Evolutionary conservation across 1,284 basidiomycete genomes (phyloP).

Genomic region (Earliella scabrosa): DNA sequence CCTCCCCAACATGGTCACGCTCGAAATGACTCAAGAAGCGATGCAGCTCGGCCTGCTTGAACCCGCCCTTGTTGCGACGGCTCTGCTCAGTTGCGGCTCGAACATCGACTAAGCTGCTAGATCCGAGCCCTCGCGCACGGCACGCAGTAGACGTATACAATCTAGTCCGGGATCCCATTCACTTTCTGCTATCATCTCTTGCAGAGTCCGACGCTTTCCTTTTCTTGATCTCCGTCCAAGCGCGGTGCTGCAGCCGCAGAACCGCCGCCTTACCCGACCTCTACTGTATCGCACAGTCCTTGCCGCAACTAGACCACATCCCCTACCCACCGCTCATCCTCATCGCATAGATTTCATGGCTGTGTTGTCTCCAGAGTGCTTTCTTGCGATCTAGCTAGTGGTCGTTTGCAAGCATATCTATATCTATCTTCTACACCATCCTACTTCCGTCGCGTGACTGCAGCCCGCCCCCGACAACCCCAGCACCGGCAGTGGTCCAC

Average conservation of each 20-base stretch:
- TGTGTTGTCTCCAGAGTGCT: background rate
- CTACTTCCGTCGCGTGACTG: background rate
- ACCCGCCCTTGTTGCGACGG: conserved; percentile 40
- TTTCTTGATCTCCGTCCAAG: background rate
- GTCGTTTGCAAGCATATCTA: background rate
- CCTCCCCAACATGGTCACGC: conserved; percentile 30
- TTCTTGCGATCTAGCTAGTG: background rate
- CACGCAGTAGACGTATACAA: background rate
- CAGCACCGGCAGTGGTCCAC: too few species aligned
- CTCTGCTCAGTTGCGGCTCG: conserved; percentile 39
- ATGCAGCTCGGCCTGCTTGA: conserved; percentile 38
- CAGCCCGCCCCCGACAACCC: too few species aligned
- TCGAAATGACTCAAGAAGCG: conserved; percentile 39
- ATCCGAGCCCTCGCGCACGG: too few species aligned
- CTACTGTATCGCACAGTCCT: background rate
- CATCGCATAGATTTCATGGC: background rate
- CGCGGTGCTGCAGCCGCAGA: background rate
- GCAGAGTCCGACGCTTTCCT: background rate
- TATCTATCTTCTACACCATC: too few species aligned
- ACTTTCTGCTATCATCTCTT: background rate
- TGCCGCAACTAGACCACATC: background rate
- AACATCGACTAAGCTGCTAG: conserved; percentile 37
- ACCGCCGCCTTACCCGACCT: background rate
- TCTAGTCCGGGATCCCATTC: background rate
- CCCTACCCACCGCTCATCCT: background rate